Evolutionary conservation across 352 stramenopile species (phyloP).

Genomic region (Detonula confervacea): DNA sequence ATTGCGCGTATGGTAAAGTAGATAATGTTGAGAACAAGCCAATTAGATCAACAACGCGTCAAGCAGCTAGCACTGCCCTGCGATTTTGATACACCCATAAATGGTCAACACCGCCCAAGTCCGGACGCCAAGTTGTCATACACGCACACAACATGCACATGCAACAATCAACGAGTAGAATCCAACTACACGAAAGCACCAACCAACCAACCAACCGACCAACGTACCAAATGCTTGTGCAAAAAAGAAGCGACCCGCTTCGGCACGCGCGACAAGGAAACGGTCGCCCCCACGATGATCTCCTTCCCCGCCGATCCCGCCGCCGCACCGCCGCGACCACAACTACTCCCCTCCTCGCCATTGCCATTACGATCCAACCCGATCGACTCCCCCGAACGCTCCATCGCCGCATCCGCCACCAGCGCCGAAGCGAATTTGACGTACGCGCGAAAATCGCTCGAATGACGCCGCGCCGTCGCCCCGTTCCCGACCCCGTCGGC

Average conservation of each 20-base stretch:
- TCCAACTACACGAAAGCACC: too few species aligned
- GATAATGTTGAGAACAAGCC: too few species aligned
- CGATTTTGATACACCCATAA: too few species aligned
- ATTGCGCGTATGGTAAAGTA: too few species aligned
- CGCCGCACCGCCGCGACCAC: too few species aligned
- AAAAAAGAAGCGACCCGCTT: conserved; percentile 48
- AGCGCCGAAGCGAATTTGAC: conserved; percentile 66
- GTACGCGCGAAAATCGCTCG: conserved; percentile 59
- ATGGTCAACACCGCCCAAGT: too few species aligned
- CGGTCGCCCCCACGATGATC: conserved; percentile 27
- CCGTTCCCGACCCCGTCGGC: background rate
- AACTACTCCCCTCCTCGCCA: background rate
- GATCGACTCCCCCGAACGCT: conserved; percentile 69
- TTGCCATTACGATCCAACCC: conserved; percentile 31
- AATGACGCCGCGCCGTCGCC: conserved; percentile 44
- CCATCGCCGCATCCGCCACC: conserved; percentile 63
- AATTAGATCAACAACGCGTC: too few species aligned
- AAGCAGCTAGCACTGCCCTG: too few species aligned
- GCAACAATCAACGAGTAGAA: too few species aligned
- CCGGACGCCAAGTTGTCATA: too few species aligned
- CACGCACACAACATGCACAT: too few species aligned
- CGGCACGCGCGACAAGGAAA: conserved; percentile 46
- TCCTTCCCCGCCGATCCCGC: too few species aligned
- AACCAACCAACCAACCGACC: background rate
- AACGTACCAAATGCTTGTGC: conserved; percentile 48